These are phyloP conservation scores for Acanthamoeba quina DNA, from an alignment of 208 protist species.

Conservation along the genomic window DNA sequence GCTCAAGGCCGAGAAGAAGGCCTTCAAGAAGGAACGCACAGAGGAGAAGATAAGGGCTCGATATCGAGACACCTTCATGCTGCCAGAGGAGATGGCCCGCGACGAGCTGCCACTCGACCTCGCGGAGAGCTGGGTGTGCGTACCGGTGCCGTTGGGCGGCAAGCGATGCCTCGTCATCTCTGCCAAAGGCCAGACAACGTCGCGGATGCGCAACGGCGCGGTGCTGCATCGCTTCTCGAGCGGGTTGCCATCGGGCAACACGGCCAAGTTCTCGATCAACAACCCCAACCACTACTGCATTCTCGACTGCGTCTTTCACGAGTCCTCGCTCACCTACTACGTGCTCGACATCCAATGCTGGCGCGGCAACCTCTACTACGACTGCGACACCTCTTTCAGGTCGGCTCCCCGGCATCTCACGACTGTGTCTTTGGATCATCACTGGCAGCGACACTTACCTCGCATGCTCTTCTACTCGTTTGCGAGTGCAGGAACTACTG, in stretches of 20 bases:
- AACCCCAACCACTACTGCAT: conserved; percentile 77
- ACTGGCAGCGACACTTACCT: not conserved
- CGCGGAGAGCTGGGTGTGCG: conserved; percentile 44
- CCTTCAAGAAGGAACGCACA: not conserved
- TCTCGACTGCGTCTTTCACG: conserved; percentile 79
- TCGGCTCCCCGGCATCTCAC: not conserved
- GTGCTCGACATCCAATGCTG: conserved; percentile 83
- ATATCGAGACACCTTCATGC: conserved; percentile 53
- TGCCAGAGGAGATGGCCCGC: conserved; percentile 53
- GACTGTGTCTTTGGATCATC: not conserved
- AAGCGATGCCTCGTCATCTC: conserved; percentile 63
- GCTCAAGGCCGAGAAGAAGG: conserved; percentile 37
- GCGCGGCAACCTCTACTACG: conserved; percentile 81
- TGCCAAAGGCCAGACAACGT: conserved; percentile 53
- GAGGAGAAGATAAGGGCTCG: conserved; percentile 25
- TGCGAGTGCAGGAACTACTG: conserved; percentile 30
- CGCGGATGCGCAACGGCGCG: conserved; percentile 37
- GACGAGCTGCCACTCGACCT: conserved; percentile 35
- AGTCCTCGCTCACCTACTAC: conserved; percentile 62
- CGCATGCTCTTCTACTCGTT: not conserved
- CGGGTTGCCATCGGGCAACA: conserved; percentile 25
- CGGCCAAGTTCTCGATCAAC: conserved; percentile 19
- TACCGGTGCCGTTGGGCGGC: conserved; percentile 47
- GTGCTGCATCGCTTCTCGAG: conserved; percentile 51
- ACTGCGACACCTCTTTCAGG: conserved; percentile 84